Percentiles rank a stretch among this genome's conserved stretches.
These are phyloP conservation scores for Suillus bovinus DNA, from an alignment of 768 basidiomycete genomes.

Conservation along the genomic window DNA sequence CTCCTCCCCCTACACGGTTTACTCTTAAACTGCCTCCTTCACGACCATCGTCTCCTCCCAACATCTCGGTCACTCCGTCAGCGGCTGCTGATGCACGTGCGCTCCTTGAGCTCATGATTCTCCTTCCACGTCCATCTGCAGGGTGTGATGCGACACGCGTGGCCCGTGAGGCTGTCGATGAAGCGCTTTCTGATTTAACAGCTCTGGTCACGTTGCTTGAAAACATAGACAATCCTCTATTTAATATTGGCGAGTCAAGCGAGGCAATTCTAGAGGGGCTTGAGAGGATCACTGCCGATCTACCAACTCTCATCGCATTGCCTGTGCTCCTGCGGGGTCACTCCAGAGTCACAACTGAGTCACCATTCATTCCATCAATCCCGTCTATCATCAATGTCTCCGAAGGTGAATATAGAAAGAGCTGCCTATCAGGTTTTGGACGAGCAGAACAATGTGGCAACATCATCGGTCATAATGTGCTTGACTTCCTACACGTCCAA, in stretches of 20 bases:
- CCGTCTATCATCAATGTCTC: slow-evolving; percentile 55
- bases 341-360: slow-evolving; percentile 21
- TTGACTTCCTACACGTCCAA: slow-evolving; percentile 46
- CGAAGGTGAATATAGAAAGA: slow-evolving; percentile 65
- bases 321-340: slow-evolving; percentile 60
- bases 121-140: slow-evolving; percentile 60
- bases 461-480: slow-evolving; percentile 56
- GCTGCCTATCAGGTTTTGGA: slow-evolving; percentile 73
- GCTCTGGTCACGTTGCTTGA: slow-evolving; percentile 61
- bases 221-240: slow-evolving; percentile 38
- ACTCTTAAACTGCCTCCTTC: slow-evolving; percentile 66
- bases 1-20: slow-evolving; percentile 61
- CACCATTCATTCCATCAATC: not conserved
- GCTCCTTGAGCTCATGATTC: slow-evolving; percentile 58
- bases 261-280: slow-evolving; percentile 43
- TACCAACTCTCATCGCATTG: slow-evolving; percentile 75
- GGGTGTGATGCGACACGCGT: slow-evolving; percentile 49
- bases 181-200: slow-evolving; percentile 67
- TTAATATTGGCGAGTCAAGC: slow-evolving; percentile 19
- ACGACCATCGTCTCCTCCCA: slow-evolving; percentile 65
- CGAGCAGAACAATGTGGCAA: slow-evolving; percentile 73
- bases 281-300: slow-evolving; percentile 53
- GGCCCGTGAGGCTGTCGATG: slow-evolving; percentile 81
- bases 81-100: slow-evolving; percentile 59
- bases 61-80: slow-evolving; percentile 35